Conservation (phyloP, 768 basidiomycete species). For the Austroboletus festivus region DNA sequence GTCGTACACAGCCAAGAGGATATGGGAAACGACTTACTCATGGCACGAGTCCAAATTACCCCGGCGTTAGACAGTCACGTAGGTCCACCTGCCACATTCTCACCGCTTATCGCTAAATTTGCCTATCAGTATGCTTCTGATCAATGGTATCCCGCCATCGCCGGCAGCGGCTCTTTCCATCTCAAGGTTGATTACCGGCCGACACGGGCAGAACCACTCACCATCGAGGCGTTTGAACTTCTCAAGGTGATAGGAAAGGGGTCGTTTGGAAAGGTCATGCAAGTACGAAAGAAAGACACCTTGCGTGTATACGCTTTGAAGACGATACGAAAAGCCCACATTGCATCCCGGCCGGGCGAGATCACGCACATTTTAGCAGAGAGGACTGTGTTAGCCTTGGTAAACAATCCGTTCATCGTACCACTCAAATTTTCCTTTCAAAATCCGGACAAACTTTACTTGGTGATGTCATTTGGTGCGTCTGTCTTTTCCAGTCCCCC, state of each 20-base stretch:
- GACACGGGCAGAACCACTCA: slow-evolving; percentile 74
- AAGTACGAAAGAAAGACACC: slow-evolving; percentile 97
- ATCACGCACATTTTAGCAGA: slow-evolving; percentile 99
- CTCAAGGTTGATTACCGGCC: slow-evolving; percentile 95
- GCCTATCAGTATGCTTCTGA: slow-evolving; percentile 69
- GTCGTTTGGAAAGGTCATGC: slow-evolving; percentile 98
- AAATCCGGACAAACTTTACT: slow-evolving; percentile 90
- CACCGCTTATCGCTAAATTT: slow-evolving; percentile 3
- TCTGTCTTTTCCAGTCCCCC: too few relatives aligned
- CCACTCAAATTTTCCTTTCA: slow-evolving; percentile 99
- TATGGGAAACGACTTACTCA: slow-evolving; percentile 95
- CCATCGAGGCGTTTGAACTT: slow-evolving; percentile 97
- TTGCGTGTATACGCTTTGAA: slow-evolving; percentile 99
- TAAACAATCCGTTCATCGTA: slow-evolving; percentile 95
- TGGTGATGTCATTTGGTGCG: slow-evolving; percentile 98
- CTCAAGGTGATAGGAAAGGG: slow-evolving; percentile 98
- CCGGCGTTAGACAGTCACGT: slow-evolving; percentile 80
- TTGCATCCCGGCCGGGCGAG: slow-evolving; percentile 98
- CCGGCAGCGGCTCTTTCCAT: slow-evolving; percentile 89
- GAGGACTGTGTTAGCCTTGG: slow-evolving; percentile 90
- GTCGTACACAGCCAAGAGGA: slow-evolving; percentile 75
- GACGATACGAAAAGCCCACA: slow-evolving; percentile 97
- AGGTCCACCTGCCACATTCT: slow-evolving; percentile 25
- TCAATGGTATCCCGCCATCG: slow-evolving; percentile 84
- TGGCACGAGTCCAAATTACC: slow-evolving; percentile 88